These are phyloP conservation scores for Vitis hybrid DNA, from an alignment of 177 flowering plant genomes.

Conservation along the genomic window DNA sequence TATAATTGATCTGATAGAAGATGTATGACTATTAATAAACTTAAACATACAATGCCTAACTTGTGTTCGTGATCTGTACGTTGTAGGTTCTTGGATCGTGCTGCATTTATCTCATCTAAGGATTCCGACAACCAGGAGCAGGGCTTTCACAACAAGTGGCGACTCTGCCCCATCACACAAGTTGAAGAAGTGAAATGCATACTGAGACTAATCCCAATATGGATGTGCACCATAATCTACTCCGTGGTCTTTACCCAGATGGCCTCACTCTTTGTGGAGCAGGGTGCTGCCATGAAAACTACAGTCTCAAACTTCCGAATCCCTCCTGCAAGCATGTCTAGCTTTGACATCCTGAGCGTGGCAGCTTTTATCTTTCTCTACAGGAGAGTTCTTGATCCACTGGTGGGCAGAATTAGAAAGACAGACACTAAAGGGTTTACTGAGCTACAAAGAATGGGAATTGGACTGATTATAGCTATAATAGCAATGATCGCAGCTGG, in stretches of 20 bases:
- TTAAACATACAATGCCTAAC: conserved; percentile 6
- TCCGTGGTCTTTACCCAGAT: conserved; percentile 78
- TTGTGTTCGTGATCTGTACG: not conserved
- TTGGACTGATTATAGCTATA: conserved; percentile 64
- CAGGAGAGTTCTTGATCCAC: conserved; percentile 59
- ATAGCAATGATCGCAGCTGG: conserved; percentile 71
- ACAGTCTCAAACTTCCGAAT: conserved; percentile 43
- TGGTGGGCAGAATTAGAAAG: conserved; percentile 37
- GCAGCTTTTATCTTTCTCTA: conserved; percentile 59
- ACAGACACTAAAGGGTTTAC: conserved; percentile 41
- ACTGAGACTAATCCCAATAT: conserved; percentile 67
- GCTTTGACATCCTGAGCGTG: conserved; percentile 69
- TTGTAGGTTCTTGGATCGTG: conserved; percentile 63
- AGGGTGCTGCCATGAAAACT: conserved; percentile 79
- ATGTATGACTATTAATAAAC: too few species aligned
- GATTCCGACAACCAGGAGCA: conserved; percentile 33
- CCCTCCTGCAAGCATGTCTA: conserved; percentile 80
- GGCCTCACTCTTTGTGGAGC: conserved; percentile 82
- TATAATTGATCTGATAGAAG: not conserved
- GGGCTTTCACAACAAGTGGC: not conserved
- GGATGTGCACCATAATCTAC: conserved; percentile 80
- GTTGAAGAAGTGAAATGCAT: conserved; percentile 81
- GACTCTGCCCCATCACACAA: conserved; percentile 18
- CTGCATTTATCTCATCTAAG: conserved; percentile 45
- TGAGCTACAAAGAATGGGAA: conserved; percentile 78